Evolutionary conservation across 805 yeast species (phyloP).

Genomic region (Priceomyces castillae): DNA sequence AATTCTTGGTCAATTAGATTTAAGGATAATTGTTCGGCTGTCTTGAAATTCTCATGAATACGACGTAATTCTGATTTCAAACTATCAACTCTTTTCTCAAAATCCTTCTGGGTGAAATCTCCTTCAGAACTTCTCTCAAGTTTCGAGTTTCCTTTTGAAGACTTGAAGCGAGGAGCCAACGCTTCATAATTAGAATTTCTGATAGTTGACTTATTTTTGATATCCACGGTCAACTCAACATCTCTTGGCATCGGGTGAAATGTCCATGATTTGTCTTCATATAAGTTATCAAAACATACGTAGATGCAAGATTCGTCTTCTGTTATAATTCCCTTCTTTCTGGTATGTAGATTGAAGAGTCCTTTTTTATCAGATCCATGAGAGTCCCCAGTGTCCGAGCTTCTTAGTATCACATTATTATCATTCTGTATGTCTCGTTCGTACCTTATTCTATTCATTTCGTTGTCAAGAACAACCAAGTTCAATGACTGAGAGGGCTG

Average conservation of each 20-base stretch:
- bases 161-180: constrained; percentile 33
- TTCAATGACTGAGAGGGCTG: constrained; percentile 34
- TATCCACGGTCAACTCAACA: constrained; percentile 32
- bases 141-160: constrained; percentile 1
- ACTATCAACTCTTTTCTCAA: constrained; percentile 28
- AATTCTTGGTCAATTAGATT: constrained; percentile 33
- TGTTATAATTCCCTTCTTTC: constrained; percentile 9
- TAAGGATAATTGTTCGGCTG: constrained; percentile 25
- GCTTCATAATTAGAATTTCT: constrained; percentile 35
- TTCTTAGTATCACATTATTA: constrained; percentile 33
- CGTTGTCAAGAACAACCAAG: constrained; percentile 36
- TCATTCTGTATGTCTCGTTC: constrained; percentile 30
- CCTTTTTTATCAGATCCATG: constrained; percentile 7
- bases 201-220: constrained; percentile 34
- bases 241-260: constrained; percentile 32
- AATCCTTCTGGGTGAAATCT: constrained; percentile 30
- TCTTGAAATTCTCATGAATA: constrained; percentile 28
- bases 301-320: constrained; percentile 24
- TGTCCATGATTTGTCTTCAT: constrained; percentile 42
- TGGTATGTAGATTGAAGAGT: constrained; percentile 1
- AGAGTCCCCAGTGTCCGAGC: constrained; percentile 23
- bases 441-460: constrained; percentile 32
- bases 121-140: constrained; percentile 3
- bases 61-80: constrained; percentile 31
- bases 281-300: constrained; percentile 43